Conservation (phyloP, 2,329 filamentous ascomycete species). For the Sclerotinia borealis region DNA sequence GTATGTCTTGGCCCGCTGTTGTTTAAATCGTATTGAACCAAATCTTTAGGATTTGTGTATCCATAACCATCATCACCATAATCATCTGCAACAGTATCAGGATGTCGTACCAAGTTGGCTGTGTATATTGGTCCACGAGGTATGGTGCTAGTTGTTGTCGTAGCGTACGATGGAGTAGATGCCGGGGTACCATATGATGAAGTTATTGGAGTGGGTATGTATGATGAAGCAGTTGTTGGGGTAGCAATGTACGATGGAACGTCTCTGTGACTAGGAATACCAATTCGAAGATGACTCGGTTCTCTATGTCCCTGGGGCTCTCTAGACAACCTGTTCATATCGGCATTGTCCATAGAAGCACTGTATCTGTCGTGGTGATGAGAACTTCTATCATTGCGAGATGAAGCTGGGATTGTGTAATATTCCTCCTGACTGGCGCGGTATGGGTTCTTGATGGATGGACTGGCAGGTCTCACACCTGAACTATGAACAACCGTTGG, state of each 20-base stretch:
- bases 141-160: slow-evolving; percentile 13
- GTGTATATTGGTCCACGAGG: slow-evolving; percentile 20
- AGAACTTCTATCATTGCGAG: slow-evolving; percentile 38
- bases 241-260: not conserved
- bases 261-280: slow-evolving; percentile 21
- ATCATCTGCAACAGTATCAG: slow-evolving; percentile 40
- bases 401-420: slow-evolving; percentile 53
- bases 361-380: slow-evolving; percentile 39
- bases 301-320: slow-evolving; percentile 18
- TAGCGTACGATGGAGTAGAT: slow-evolving; percentile 17
- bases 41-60: slow-evolving; percentile 57
- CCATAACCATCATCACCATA: slow-evolving; percentile 56
- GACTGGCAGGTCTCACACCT: slow-evolving; percentile 40
- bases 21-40: slow-evolving; percentile 56
- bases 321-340: slow-evolving; percentile 30
- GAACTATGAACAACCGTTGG: slow-evolving; percentile 27
- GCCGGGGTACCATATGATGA: not conserved
- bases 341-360: slow-evolving; percentile 45
- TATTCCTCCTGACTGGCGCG: slow-evolving; percentile 48
- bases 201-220: not conserved
- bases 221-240: not conserved
- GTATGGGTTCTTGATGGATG: slow-evolving; percentile 44
- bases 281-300: slow-evolving; percentile 18
- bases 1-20: slow-evolving; percentile 38
- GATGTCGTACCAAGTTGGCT: slow-evolving; percentile 34